phyloP scores from a whole-genome alignment of 208 protist genomes.

The Trypanosoma conorhini region DNA sequence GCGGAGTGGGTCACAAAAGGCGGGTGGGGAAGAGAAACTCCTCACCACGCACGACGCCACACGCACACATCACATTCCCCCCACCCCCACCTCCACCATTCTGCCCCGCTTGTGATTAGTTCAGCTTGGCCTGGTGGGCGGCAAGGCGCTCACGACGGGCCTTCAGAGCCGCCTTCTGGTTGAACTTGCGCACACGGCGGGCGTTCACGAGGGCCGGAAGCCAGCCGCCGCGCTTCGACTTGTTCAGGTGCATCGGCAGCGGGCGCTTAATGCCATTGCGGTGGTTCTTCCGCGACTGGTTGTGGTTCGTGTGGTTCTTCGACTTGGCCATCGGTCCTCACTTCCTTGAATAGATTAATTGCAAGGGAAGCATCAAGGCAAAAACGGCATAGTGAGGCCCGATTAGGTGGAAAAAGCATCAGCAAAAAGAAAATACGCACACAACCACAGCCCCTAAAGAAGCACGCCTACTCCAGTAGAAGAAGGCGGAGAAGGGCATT shows the following conservation, averaged over 20 bases:
- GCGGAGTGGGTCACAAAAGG: not conserved
- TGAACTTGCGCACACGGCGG: conserved; percentile 86
- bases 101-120: conserved; percentile 1
- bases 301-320: conserved; percentile 95
- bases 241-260: conserved; percentile 70
- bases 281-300: conserved; percentile 93
- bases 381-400: not conserved
- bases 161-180: conserved; percentile 84
- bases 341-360: not conserved
- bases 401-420: not conserved
- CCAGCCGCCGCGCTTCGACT: conserved; percentile 82
- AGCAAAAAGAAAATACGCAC: conserved; percentile 4
- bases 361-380: not conserved
- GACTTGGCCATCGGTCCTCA: conserved; percentile 86
- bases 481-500: not conserved
- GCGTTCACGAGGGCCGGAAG: conserved; percentile 79
- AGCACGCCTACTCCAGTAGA: not conserved
- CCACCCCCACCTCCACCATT: not conserved
- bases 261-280: conserved; percentile 90
- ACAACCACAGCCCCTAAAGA: not conserved
- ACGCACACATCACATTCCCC: not conserved
- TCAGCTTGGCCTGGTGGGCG: conserved; percentile 21
- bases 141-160: conserved; percentile 76
- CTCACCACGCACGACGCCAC: not conserved
- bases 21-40: not conserved